Percentiles rank a stretch among this genome's conserved stretches.
Evolutionary conservation across 1,284 basidiomycete genomes (phyloP).

Genomic region (Fistulinella cinereoalba): DNA sequence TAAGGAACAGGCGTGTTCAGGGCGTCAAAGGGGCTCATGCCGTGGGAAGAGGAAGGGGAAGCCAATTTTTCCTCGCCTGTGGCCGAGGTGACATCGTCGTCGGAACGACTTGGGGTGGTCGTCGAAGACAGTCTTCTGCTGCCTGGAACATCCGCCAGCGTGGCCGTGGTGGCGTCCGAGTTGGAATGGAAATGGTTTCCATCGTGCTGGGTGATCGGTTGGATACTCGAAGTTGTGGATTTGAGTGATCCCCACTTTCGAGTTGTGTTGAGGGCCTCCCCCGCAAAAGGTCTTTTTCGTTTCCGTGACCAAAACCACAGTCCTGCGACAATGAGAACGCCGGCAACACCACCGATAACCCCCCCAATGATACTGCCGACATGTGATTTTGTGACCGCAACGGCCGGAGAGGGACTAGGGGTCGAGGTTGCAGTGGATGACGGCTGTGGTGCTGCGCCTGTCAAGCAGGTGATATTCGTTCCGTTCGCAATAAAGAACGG

Average conservation of each 20-base stretch:
- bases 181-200: constrained; percentile 14
- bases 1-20: constrained; percentile 17
- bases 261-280: not conserved
- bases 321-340: constrained; percentile 29
- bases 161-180: constrained; percentile 22
- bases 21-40: constrained; percentile 20
- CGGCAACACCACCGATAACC: constrained; percentile 38
- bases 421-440: constrained; percentile 5
- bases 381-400: constrained; percentile 27
- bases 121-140: constrained; percentile 16
- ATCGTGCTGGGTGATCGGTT: constrained; percentile 1
- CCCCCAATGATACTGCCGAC: constrained; percentile 42
- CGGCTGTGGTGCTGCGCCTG: constrained; percentile 14
- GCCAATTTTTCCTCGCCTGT: constrained; percentile 24
- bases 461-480: constrained; percentile 39
- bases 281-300: constrained; percentile 9
- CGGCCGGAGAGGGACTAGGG: not conserved
- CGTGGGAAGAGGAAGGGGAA: constrained; percentile 14
- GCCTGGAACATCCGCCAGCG: constrained; percentile 9
- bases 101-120: constrained; percentile 21
- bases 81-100: constrained; percentile 16
- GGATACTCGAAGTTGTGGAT: constrained; percentile 22
- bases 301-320: constrained; percentile 33
- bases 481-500: constrained; percentile 42
- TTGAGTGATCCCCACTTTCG: constrained; percentile 30